Base-by-base conservation (phyloP, 495 filamentous ascomycete genomes). In the Daldinia concentrica region DNA sequence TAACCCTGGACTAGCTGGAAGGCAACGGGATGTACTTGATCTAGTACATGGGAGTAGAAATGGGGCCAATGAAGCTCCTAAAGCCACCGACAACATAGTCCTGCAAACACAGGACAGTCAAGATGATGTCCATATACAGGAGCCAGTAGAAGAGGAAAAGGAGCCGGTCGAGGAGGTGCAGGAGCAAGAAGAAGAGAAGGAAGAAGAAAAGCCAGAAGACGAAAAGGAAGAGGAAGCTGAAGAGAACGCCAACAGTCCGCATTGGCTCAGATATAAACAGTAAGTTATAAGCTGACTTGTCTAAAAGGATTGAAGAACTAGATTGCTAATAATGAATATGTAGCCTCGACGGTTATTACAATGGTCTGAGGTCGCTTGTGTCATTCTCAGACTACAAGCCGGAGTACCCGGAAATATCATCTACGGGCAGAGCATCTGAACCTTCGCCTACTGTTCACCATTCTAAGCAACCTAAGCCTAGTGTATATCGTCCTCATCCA, bases 291-390 rank as follows among this genome's bases (percentile, higher is more conserved):
- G 26, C 7, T 9, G 7, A 45, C 6, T 24, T 36, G 6, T 27
- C 22, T 24, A 3, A 3, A 12, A 6, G 22, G 24, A 22, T 48
- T 27, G 9, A 14, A 17, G n/a, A 12, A 58, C 34, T 50, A 22
- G 30, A 43, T 64, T 45, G 24, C 55, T 73, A 69, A 72, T 68
- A 27, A 43, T 55, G 8, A 68, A 34, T 22, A 2, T 1, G 17
- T 36, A 85, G 83, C 45, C 80, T 97, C 51, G 88, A 87, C 69
- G 86, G 93, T 48, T 97, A 94, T 78, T 91, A 94, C 78, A 91
- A 91, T 24, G 94, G 94, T 0, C 81, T 97, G 27, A 84, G 87
- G 58, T 86, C 86, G 1, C 76, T 97, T 58, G 89, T 93, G 0
- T 77, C 87, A n/a, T 82, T 86, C 36, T 72, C 78, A 8, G 82